Evolutionary conservation across 192 early-diverging fungal species (phyloP).

Genomic region (Coemansia sp.): DNA sequence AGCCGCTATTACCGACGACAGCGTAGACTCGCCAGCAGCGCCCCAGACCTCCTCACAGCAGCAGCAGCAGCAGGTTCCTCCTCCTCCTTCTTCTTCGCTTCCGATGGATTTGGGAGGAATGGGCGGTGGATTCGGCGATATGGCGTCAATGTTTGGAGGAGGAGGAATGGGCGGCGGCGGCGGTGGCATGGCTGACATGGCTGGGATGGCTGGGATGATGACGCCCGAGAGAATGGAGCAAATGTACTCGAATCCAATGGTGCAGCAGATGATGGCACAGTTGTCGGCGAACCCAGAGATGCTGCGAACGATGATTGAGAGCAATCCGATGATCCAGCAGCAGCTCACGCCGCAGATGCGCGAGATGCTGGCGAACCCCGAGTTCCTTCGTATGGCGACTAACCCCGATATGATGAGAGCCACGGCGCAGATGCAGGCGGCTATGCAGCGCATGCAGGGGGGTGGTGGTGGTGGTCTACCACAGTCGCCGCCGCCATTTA

Average conservation of each 20-base stretch:
- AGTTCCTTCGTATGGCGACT: constrained; percentile 79
- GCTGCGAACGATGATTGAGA: constrained; percentile 80
- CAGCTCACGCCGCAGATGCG: constrained; percentile 87
- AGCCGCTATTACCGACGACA: constrained; percentile 28
- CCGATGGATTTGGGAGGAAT: constrained; percentile 4
- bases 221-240: constrained; percentile 67
- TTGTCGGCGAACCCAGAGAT: constrained; percentile 86
- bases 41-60: neutral
- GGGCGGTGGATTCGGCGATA: constrained; percentile 43
- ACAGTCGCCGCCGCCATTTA: neutral
- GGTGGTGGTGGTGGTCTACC: constrained; percentile 8
- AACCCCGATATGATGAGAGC: constrained; percentile 83
- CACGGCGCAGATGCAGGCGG: constrained; percentile 68
- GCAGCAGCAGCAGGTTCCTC: constrained; percentile 1
- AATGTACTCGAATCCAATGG: constrained; percentile 85
- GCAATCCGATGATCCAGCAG: constrained; percentile 78
- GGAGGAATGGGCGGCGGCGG: constrained; percentile 64
- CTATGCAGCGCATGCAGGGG: constrained; percentile 47
- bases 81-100: neutral
- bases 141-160: constrained; percentile 47
- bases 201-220: constrained; percentile 57
- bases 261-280: constrained; percentile 80
- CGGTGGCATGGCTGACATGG: constrained; percentile 68
- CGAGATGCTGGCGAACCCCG: constrained; percentile 78
- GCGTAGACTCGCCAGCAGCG: neutral